Conservation (phyloP, 2,329 filamentous ascomycete species). For the Clonostachys sp. region DNA sequence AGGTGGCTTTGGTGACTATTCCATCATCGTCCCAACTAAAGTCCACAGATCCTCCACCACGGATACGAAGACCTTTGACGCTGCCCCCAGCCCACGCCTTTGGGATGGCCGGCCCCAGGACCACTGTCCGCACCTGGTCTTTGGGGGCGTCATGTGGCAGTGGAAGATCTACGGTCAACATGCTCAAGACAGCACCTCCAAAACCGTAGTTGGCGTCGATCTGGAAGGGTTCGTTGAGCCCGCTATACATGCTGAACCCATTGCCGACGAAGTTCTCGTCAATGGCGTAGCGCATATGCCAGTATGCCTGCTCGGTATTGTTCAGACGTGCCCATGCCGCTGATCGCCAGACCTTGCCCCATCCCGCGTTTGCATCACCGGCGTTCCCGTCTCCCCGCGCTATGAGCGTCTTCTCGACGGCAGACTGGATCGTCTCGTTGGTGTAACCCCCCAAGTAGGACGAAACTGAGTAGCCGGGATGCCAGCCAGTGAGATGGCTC, state of each 20-base stretch:
- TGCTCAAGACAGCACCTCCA: conserved; percentile 40
- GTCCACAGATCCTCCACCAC: conserved; percentile 35
- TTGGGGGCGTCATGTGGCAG: conserved; percentile 9
- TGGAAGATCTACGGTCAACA: conserved; percentile 47
- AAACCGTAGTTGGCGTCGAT: conserved; percentile 56
- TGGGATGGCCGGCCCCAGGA: conserved; percentile 43
- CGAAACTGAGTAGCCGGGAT: conserved; percentile 45
- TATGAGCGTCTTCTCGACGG: conserved; percentile 37
- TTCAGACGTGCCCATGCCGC: conserved; percentile 53
- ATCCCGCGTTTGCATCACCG: conserved; percentile 46
- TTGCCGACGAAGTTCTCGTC: conserved; percentile 44
- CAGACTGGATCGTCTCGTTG: conserved; percentile 38
- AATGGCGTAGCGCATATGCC: conserved; percentile 41
- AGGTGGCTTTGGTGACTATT: conserved; percentile 16
- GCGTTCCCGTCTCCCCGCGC: conserved; percentile 39
- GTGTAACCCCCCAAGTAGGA: conserved; percentile 23
- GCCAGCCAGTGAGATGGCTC: conserved; percentile 51
- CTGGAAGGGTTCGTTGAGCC: conserved; percentile 42
- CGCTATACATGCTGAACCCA: conserved; percentile 45
- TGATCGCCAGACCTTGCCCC: conserved; percentile 53
- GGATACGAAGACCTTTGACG: conserved; percentile 35
- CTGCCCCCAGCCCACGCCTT: conserved; percentile 32
- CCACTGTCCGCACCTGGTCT: conserved; percentile 22
- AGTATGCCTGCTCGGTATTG: conserved; percentile 41
- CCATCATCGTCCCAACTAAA: conserved; percentile 36